Evolutionary conservation across 1,284 basidiomycete genomes (phyloP).

Genomic region (Laetiporus sulphureus): DNA sequence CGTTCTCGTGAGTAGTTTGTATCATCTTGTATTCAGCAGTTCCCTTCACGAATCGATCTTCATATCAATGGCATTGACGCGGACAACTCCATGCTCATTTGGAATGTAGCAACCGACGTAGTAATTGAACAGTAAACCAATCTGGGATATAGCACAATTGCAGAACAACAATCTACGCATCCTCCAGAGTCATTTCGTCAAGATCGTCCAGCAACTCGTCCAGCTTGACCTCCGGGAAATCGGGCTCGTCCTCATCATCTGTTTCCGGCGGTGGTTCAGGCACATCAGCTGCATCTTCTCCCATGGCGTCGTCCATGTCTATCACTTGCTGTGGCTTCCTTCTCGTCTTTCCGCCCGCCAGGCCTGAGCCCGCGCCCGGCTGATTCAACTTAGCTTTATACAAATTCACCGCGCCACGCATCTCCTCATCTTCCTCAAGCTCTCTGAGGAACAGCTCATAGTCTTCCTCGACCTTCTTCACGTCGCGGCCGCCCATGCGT

Average conservation of each 20-base stretch:
- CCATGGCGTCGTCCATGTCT: slow-evolving; percentile 58
- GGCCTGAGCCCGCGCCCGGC: slow-evolving; percentile 40
- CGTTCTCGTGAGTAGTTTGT: too few relatives aligned
- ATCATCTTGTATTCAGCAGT: too few relatives aligned
- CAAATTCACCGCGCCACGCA: slow-evolving; percentile 85
- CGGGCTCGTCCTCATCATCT: slow-evolving; percentile 75
- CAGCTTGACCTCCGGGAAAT: slow-evolving; percentile 85
- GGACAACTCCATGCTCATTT: too few relatives aligned
- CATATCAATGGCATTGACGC: too few relatives aligned
- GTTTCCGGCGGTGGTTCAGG: slow-evolving; percentile 36
- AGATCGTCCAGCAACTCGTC: slow-evolving; percentile 92
- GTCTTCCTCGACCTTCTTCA: slow-evolving; percentile 92
- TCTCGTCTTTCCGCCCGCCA: slow-evolving; percentile 41
- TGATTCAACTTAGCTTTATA: slow-evolving; percentile 64
- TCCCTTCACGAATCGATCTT: too few relatives aligned
- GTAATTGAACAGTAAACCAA: too few relatives aligned
- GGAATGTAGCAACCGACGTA: too few relatives aligned
- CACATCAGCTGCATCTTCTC: slow-evolving; percentile 19
- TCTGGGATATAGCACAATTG: too few relatives aligned
- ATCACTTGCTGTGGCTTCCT: slow-evolving; percentile 55
- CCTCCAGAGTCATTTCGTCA: slow-evolving; percentile 72
- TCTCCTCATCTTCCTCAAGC: slow-evolving; percentile 93
- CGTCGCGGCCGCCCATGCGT: slow-evolving; percentile 84
- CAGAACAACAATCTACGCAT: too few relatives aligned
- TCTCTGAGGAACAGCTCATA: slow-evolving; percentile 96